Conservation (phyloP, 352 stramenopile species). For the Phytophthora pluvialis region DNA sequence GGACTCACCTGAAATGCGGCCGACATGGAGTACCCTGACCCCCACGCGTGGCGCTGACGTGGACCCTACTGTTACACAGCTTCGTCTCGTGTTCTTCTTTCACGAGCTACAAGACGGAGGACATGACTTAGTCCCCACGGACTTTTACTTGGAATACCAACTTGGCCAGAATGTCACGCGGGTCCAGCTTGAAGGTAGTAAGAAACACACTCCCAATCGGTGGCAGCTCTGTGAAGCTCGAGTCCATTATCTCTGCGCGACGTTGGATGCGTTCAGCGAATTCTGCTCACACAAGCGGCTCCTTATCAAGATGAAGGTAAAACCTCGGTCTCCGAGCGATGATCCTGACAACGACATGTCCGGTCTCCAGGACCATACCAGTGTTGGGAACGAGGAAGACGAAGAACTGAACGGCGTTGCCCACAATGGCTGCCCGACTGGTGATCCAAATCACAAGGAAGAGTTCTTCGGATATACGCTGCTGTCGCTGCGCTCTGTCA, state of each 20-base stretch:
- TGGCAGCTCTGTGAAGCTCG: conserved; percentile 84
- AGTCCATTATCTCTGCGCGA: conserved; percentile 71
- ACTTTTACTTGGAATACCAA: conserved; percentile 86
- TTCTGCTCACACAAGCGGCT: conserved; percentile 73
- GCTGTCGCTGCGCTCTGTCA: conserved; percentile 59
- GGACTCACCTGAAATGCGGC: conserved; percentile 19
- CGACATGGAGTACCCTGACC: conserved; percentile 23
- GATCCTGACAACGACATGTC: not conserved
- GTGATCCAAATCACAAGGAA: conserved; percentile 19
- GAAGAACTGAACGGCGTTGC: not conserved
- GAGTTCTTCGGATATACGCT: conserved; percentile 63
- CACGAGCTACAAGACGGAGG: conserved; percentile 83
- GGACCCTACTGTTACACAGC: conserved; percentile 72
- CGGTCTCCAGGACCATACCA: too few relatives aligned
- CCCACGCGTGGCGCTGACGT: conserved; percentile 49
- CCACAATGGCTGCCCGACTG: not conserved
- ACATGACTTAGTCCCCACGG: conserved; percentile 50
- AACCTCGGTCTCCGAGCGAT: conserved; percentile 5
- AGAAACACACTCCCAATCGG: conserved; percentile 77
- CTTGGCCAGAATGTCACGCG: conserved; percentile 63
- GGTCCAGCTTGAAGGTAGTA: conserved; percentile 79
- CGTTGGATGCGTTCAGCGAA: conserved; percentile 69
- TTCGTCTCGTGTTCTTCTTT: conserved; percentile 84
- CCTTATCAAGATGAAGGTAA: conserved; percentile 71
- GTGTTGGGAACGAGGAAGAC: not conserved